Base-by-base conservation (phyloP, 139 green algal species). In the Chloropicon primus region DNA sequence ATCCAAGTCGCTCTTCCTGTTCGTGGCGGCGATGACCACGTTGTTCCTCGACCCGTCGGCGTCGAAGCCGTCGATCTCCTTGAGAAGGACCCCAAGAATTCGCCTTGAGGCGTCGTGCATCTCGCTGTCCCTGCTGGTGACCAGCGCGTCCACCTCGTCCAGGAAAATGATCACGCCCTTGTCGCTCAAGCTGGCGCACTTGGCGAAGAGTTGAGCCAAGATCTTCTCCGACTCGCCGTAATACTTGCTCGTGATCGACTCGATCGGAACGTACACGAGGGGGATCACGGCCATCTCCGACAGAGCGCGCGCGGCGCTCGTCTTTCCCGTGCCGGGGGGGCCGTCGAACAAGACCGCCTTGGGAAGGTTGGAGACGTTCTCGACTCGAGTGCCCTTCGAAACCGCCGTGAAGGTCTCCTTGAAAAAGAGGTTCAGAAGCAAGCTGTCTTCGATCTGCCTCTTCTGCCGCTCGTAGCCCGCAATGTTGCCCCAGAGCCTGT, bases 191-290 rank as follows among this genome's bases (percentile, higher is more conserved):
- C 0, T 74, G 72, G 27, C 86, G 79, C 75, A 84, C 76, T 86
- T 84, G 41, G 41, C 41, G 74, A 90, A 90, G 25, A 88, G 79
- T 24, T 88, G 80, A 3, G 90, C 78, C 80, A 95, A 88, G 71
- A 82, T 79, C 21, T 82, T 80, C 80, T 94, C 90, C 54, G 75
- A 83, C 80, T 94, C 88, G 22, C 93, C 93, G 76, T 97, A 97
- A 83, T 88, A 96, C 86, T 95, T 96, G 72, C 71, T 86, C 22
- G 82, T 81, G 0, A 96, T 76, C 0, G 83, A 80, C 83, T 98
- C 94, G 21, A 98, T 82, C 2, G 94, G 94, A 10, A 98, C 84
- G 77, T 98, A 98, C 75, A 97, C 88, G 28, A 98, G 82, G 0
- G 90, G 89, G 28, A 96, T 88, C 0, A 83, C 80, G 1, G 90